A percentile compares a stretch with the other conserved stretches of the same genome.
phyloP scores from a whole-genome alignment of 2,329 filamentous ascomycete species.

The Fusarium foetens region DNA sequence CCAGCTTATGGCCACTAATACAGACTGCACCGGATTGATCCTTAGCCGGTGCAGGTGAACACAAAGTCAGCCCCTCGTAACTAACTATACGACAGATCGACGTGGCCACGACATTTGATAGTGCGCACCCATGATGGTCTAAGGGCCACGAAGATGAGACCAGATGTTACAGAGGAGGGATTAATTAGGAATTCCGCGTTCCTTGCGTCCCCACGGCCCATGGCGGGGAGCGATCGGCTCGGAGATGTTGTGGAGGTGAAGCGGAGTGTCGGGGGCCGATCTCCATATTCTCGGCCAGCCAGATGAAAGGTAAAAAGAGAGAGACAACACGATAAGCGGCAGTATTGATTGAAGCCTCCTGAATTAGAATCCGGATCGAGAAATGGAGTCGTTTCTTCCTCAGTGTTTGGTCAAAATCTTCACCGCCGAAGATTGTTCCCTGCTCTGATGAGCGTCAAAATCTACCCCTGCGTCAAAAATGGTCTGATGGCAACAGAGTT shows the following conservation, averaged over 20 bases:
- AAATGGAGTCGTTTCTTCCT: slow-evolving; percentile 1
- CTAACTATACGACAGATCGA: slow-evolving; percentile 13
- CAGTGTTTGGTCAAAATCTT: slow-evolving; percentile 9
- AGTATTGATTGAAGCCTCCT: slow-evolving; percentile 7
- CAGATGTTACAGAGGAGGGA: slow-evolving; percentile 2
- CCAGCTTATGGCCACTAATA: neutral
- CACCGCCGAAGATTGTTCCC: slow-evolving; percentile 32
- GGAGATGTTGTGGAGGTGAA: slow-evolving; percentile 26
- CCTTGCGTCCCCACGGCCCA: slow-evolving; percentile 29
- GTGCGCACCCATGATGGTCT: neutral
- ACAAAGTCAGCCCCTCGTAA: slow-evolving; percentile 17
- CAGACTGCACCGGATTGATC: slow-evolving; percentile 8
- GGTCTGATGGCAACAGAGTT: slow-evolving; percentile 37
- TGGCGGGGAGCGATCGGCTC: slow-evolving; percentile 23
- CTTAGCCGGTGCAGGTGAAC: neutral
- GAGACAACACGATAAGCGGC: slow-evolving; percentile 1
- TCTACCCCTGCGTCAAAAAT: slow-evolving; percentile 38
- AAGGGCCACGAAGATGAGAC: slow-evolving; percentile 21
- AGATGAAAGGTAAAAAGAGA: slow-evolving; percentile 1
- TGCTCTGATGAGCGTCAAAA: slow-evolving; percentile 19
- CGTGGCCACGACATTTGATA: slow-evolving; percentile 22
- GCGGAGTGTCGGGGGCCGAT: slow-evolving; percentile 14
- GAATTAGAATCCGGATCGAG: slow-evolving; percentile 15
- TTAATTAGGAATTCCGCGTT: slow-evolving; percentile 3
- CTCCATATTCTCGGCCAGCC: slow-evolving; percentile 10